Percentiles rank a stretch among this genome's conserved stretches.
These are phyloP conservation scores for Annulohypoxylon moriforme DNA, from an alignment of 495 filamentous ascomycete species.

Conservation along the genomic window DNA sequence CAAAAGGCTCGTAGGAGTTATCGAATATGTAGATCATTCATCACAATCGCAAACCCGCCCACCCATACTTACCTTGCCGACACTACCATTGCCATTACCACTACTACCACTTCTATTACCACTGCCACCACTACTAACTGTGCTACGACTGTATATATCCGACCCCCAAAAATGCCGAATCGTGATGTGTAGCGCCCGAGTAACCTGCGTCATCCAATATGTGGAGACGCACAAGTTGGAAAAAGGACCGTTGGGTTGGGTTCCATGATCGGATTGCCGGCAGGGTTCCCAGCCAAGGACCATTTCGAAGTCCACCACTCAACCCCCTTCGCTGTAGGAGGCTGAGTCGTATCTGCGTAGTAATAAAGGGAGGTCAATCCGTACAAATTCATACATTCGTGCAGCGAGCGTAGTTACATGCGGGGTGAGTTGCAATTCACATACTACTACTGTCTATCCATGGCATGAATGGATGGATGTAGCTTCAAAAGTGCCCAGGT, in stretches of 20 bases:
- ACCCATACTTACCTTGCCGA: too few relatives aligned
- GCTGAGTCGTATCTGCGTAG: conserved; percentile 14
- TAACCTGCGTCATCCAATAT: conserved; percentile 26
- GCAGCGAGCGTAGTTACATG: neutral
- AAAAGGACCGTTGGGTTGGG: too few relatives aligned
- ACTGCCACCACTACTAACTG: neutral
- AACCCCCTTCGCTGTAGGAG: conserved; percentile 13
- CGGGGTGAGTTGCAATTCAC: neutral
- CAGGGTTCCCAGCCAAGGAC: neutral
- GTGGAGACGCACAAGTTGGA: conserved; percentile 7
- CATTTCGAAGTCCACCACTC: conserved; percentile 38
- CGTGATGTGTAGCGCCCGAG: conserved; percentile 6
- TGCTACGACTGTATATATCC: neutral
- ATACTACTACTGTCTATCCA: neutral
- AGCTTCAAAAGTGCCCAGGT: too few relatives aligned
- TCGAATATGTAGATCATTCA: conserved; percentile 1
- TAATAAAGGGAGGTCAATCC: neutral
- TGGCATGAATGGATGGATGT: neutral
- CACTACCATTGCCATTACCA: neutral
- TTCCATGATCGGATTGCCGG: conserved; percentile 12
- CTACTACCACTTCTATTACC: neutral
- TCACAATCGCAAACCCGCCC: too few relatives aligned
- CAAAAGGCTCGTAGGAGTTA: neutral
- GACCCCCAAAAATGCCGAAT: neutral
- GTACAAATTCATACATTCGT: conserved; percentile 8